phyloP scores from a whole-genome alignment of 495 filamentous ascomycete species.

The Talaromyces wortmannii region DNA sequence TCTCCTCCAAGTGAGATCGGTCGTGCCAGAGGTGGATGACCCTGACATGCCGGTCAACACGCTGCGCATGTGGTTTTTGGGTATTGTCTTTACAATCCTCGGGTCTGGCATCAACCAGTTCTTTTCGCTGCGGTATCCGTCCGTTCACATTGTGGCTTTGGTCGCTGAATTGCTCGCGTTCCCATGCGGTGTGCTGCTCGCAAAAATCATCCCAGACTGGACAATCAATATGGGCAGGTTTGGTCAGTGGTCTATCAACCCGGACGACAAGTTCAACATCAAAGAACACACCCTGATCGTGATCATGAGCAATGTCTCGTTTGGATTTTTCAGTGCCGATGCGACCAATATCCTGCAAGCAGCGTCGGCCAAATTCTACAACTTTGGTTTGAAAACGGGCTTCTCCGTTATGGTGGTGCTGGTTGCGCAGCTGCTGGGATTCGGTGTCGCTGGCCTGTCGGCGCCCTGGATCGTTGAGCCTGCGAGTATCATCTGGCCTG shows the following conservation, averaged over 20 bases:
- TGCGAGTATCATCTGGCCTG: conserved; percentile 39
- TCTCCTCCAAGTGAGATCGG: conserved; percentile 17
- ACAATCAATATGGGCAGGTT: conserved; percentile 36
- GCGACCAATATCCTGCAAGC: conserved; percentile 40
- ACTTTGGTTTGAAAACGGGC: conserved; percentile 50
- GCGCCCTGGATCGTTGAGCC: conserved; percentile 56
- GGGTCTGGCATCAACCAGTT: conserved; percentile 82
- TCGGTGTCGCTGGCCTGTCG: conserved; percentile 57
- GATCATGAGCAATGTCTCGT: conserved; percentile 84
- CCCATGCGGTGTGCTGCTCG: conserved; percentile 43
- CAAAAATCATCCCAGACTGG: conserved; percentile 36
- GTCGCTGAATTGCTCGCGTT: conserved; percentile 61
- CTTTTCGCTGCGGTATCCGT: conserved; percentile 68
- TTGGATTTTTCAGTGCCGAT: conserved; percentile 51
- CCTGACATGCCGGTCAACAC: conserved; percentile 32
- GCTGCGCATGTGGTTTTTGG: conserved; percentile 78
- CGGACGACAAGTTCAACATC: conserved; percentile 61
- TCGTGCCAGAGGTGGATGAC: conserved; percentile 36
- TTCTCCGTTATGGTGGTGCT: conserved; percentile 56
- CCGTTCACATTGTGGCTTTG: conserved; percentile 52
- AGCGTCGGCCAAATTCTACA: conserved; percentile 42
- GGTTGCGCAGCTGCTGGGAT: conserved; percentile 57
- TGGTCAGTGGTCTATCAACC: conserved; percentile 46
- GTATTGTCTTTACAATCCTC: conserved; percentile 70
- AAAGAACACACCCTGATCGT: conserved; percentile 85